These are phyloP conservation scores for Coniochaeta prunicola DNA, from an alignment of 2,329 filamentous ascomycete genomes.

Conservation along the genomic window DNA sequence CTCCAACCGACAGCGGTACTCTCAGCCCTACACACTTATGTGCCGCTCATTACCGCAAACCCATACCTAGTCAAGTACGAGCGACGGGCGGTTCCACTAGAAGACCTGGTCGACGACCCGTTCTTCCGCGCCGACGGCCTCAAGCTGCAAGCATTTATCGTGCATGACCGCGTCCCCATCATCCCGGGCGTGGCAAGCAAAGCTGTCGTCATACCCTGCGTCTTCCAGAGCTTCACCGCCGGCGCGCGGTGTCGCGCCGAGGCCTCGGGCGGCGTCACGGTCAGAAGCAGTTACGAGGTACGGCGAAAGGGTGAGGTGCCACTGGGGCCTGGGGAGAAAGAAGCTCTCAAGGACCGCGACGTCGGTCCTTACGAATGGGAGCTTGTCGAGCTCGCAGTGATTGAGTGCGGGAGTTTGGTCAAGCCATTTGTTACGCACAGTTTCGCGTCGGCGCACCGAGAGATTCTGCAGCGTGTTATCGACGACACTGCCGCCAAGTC, in stretches of 20 bases:
- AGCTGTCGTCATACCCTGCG: conserved; percentile 31
- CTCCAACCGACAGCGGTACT: conserved; percentile 30
- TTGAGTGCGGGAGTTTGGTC: conserved; percentile 24
- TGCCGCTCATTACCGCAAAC: conserved; percentile 32
- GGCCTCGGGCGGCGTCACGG: conserved; percentile 32
- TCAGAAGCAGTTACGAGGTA: conserved; percentile 31
- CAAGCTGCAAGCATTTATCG: conserved; percentile 20
- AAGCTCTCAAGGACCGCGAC: background rate
- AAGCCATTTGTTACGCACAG: conserved; percentile 25
- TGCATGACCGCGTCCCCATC: conserved; percentile 28
- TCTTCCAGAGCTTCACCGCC: conserved; percentile 32
- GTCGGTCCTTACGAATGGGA: conserved; percentile 18
- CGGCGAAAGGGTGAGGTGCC: conserved; percentile 13
- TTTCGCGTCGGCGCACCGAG: conserved; percentile 21
- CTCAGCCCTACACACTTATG: conserved; percentile 29
- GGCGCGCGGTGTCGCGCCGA: conserved; percentile 36
- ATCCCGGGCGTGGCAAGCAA: conserved; percentile 31
- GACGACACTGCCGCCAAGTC: conserved; percentile 8
- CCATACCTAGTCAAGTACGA: conserved; percentile 29
- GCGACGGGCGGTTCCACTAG: conserved; percentile 23
- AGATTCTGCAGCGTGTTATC: conserved; percentile 22
- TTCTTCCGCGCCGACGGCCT: conserved; percentile 29
- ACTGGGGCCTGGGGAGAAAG: conserved; percentile 3
- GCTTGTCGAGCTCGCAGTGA: conserved; percentile 24
- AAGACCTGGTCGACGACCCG: conserved; percentile 28